These are phyloP conservation scores for Umbelopsis vinacea DNA, from an alignment of 192 early-diverging fungal genomes.

Conservation along the genomic window DNA sequence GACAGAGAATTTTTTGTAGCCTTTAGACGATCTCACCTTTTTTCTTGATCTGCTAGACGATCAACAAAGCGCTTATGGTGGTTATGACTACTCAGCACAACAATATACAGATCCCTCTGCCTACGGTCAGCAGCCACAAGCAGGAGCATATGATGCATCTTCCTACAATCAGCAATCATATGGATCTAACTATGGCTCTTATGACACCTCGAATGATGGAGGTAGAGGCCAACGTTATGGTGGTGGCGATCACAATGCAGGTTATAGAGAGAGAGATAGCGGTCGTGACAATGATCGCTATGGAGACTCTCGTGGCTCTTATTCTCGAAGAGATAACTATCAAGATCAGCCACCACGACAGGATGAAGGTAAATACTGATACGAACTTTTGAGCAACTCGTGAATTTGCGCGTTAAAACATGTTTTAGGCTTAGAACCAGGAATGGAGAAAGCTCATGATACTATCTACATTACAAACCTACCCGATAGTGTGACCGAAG, in stretches of 20 bases:
- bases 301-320: constrained; percentile 13
- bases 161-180: constrained; percentile 14
- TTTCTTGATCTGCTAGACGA: constrained; percentile 18
- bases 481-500: constrained; percentile 63
- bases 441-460: constrained; percentile 45
- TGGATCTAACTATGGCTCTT: constrained; percentile 6
- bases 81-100: constrained; percentile 21
- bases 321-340: constrained; percentile 16
- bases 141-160: constrained; percentile 14
- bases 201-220: background rate
- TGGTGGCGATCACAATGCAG: background rate
- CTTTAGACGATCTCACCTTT: background rate
- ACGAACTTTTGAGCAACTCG: background rate
- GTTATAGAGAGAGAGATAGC: constrained; percentile 10
- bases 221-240: background rate
- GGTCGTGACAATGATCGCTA: constrained; percentile 4
- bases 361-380: background rate
- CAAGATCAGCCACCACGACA: constrained; percentile 13
- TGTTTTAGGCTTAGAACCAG: constrained; percentile 23
- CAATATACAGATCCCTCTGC: constrained; percentile 13
- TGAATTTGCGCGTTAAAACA: background rate
- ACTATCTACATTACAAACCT: constrained; percentile 76
- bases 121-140: constrained; percentile 3
- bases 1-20: background rate
- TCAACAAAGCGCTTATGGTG: constrained; percentile 21